These are phyloP conservation scores for Phyllosticta ampelicida DNA, from an alignment of 2,329 filamentous ascomycete species.

Conservation along the genomic window DNA sequence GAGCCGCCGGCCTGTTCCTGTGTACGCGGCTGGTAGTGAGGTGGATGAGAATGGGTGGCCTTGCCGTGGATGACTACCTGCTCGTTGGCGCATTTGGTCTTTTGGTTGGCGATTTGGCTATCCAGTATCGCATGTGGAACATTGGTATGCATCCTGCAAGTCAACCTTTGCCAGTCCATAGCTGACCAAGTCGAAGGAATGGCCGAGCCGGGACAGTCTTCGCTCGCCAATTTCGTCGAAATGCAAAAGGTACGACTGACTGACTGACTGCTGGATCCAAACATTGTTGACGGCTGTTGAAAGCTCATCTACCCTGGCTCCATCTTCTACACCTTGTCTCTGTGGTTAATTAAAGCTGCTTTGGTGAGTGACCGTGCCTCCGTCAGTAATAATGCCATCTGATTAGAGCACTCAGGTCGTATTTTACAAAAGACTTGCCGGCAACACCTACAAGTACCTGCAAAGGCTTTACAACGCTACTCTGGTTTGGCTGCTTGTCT, in stretches of 20 bases:
- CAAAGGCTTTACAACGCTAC: slow-evolving; percentile 30
- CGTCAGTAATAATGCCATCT: too few species aligned
- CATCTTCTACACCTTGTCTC: slow-evolving; percentile 30
- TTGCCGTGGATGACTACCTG: slow-evolving; percentile 24
- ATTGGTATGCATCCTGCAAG: slow-evolving; percentile 14
- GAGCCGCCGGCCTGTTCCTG: slow-evolving; percentile 19
- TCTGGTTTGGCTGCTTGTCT: slow-evolving; percentile 20
- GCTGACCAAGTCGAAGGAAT: not conserved
- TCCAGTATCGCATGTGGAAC: slow-evolving; percentile 27
- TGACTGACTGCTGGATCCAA: slow-evolving; percentile 2
- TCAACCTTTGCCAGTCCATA: not conserved
- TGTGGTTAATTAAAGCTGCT: slow-evolving; percentile 34
- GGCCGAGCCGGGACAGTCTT: slow-evolving; percentile 15
- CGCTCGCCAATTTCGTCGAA: slow-evolving; percentile 15
- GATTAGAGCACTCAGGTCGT: slow-evolving; percentile 12
- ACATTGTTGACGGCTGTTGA: too few species aligned
- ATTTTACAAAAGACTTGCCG: slow-evolving; percentile 33
- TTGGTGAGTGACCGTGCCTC: slow-evolving; percentile 18
- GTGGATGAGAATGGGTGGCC: slow-evolving; percentile 18
- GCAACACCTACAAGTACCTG: slow-evolving; percentile 22
- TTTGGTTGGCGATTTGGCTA: slow-evolving; percentile 22
- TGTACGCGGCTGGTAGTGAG: slow-evolving; percentile 20
- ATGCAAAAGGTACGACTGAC: slow-evolving; percentile 16
- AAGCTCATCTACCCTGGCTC: slow-evolving; percentile 33
- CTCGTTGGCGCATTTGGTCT: slow-evolving; percentile 21